A percentile compares a stretch with the other conserved stretches of the same genome.
Conservation (phyloP, 2,329 filamentous ascomycete species). For the Pezicula carpinea region DNA sequence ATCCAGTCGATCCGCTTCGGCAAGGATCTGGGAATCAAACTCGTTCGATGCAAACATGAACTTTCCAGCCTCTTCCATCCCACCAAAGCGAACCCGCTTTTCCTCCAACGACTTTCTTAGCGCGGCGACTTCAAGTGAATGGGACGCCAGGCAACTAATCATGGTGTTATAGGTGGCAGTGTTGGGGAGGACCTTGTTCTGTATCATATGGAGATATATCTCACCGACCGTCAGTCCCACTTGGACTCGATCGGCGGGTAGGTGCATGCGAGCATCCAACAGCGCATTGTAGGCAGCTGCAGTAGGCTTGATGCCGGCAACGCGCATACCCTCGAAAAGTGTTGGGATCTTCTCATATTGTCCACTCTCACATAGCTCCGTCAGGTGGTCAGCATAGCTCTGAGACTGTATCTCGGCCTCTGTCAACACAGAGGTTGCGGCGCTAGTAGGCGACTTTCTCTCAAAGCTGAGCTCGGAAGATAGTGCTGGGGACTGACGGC, state of each 20-base stretch:
- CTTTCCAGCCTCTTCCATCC: conserved; percentile 75
- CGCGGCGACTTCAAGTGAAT: conserved; percentile 72
- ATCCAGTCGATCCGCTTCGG: conserved; percentile 81
- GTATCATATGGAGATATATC: conserved; percentile 95
- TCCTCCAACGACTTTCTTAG: conserved; percentile 72
- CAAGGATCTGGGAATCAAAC: conserved; percentile 78
- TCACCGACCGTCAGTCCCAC: conserved; percentile 88
- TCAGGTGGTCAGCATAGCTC: conserved; percentile 73
- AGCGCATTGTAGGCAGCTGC: conserved; percentile 89
- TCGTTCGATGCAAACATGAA: conserved; percentile 89
- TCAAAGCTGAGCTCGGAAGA: conserved; percentile 33
- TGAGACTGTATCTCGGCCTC: conserved; percentile 59
- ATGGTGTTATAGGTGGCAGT: conserved; percentile 84
- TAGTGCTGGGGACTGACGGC: conserved; percentile 20
- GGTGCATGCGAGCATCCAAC: conserved; percentile 75
- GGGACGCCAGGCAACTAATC: conserved; percentile 73
- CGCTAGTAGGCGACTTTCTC: conserved; percentile 42
- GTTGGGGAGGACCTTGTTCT: conserved; percentile 75
- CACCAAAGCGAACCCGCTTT: conserved; percentile 79
- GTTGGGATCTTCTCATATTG: conserved; percentile 85
- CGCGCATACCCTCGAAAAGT: conserved; percentile 86
- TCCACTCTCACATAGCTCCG: conserved; percentile 64
- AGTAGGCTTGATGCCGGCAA: conserved; percentile 74
- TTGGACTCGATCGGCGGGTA: conserved; percentile 75
- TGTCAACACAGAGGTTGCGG: conserved; percentile 46